Conservation (phyloP, 768 basidiomycete species). For the Porphyrellus cyaneotinctus region DNA sequence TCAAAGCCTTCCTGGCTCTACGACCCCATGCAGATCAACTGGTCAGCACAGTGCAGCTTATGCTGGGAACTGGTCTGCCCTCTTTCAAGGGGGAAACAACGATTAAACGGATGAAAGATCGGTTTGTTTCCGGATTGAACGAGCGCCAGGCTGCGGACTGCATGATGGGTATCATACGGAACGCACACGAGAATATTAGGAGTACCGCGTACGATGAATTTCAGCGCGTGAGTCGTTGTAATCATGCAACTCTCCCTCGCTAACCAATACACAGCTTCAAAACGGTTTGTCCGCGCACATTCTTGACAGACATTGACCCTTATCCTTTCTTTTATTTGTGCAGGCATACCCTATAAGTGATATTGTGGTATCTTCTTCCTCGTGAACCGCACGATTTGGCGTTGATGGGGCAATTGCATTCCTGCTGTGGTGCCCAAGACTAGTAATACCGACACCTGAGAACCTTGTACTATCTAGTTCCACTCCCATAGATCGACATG, state of each 20-base stretch:
- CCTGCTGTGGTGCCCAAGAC: not conserved
- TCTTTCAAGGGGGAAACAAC: constrained; percentile 97
- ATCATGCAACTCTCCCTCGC: not conserved
- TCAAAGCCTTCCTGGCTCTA: constrained; percentile 95
- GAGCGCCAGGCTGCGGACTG: constrained; percentile 92
- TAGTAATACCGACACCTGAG: not conserved
- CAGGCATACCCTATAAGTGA: constrained; percentile 33
- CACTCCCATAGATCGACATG: not conserved
- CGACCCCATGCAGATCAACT: constrained; percentile 93
- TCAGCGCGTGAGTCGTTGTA: constrained; percentile 60
- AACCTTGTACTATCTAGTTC: constrained; percentile 1
- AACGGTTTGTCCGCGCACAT: constrained; percentile 35
- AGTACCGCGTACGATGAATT: constrained; percentile 96
- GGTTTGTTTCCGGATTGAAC: constrained; percentile 77
- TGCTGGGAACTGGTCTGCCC: constrained; percentile 92
- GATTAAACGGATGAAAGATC: constrained; percentile 79
- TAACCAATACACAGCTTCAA: constrained; percentile 37
- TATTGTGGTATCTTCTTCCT: not conserved
- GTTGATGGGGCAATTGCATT: not conserved
- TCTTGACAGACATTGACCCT: not conserved
- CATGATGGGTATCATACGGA: constrained; percentile 84
- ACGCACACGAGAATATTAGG: constrained; percentile 93
- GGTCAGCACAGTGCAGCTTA: constrained; percentile 81
- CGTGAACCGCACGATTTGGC: not conserved
- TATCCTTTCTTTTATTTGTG: not conserved